Conservation (phyloP, 345 rosid genomes). For the Syzygium aqueum region DNA sequence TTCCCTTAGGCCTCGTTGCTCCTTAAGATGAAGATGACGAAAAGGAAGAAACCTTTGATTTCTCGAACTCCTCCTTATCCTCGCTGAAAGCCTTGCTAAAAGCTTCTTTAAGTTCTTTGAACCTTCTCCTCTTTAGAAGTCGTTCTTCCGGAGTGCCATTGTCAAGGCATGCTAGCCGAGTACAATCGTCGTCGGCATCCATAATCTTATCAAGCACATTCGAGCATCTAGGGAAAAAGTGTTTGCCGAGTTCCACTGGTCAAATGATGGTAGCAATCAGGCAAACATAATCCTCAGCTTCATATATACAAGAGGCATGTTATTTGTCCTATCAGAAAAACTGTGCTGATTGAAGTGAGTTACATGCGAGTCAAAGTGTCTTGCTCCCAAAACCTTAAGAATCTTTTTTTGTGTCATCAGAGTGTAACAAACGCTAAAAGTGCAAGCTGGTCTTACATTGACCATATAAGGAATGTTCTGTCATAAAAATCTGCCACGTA, state of each 20-base stretch:
- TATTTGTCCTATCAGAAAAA: background rate
- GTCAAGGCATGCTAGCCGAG: slow-evolving; percentile 44
- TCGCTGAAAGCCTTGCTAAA: slow-evolving; percentile 48
- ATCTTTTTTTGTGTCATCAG: background rate
- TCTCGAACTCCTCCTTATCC: slow-evolving; percentile 49
- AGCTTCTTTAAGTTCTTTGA: slow-evolving; percentile 50
- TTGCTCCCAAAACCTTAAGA: background rate
- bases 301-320: background rate
- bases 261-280: background rate
- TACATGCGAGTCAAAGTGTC: background rate
- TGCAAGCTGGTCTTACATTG: background rate
- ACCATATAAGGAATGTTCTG: background rate
- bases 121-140: slow-evolving; percentile 39
- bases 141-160: slow-evolving; percentile 46
- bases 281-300: background rate
- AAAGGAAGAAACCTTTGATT: slow-evolving; percentile 33
- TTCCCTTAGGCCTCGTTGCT: background rate
- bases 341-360: background rate
- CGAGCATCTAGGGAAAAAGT: slow-evolving; percentile 73
- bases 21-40: slow-evolving; percentile 16
- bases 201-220: slow-evolving; percentile 58
- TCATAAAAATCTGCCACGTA: background rate
- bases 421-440: background rate
- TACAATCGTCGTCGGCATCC: slow-evolving; percentile 50
- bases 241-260: slow-evolving; percentile 67